Evolutionary conservation across 2,329 filamentous ascomycete species (phyloP).

Genomic region (Elsinoe perseae): DNA sequence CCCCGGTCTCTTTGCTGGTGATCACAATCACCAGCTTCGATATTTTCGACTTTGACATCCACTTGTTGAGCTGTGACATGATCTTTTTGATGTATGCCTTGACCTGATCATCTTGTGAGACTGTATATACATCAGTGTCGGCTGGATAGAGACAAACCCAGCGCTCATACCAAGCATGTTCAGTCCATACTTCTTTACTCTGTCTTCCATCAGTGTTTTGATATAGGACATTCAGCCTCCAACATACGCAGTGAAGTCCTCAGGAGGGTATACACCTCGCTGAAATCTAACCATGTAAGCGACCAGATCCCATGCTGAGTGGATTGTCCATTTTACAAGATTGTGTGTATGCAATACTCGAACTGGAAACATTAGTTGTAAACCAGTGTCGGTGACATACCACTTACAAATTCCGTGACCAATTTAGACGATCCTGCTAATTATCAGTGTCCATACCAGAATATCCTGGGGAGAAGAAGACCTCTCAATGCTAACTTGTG

Average conservation of each 20-base stretch:
- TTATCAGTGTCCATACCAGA: not conserved
- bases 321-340: constrained; percentile 57
- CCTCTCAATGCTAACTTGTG: constrained; percentile 91
- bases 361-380: constrained; percentile 49
- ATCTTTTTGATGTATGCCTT: constrained; percentile 99
- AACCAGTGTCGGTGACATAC: not conserved
- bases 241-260: constrained; percentile 85
- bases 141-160: constrained; percentile 20
- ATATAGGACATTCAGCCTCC: not conserved
- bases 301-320: not conserved
- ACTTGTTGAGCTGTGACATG: constrained; percentile 94
- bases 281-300: constrained; percentile 59
- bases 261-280: constrained; percentile 73
- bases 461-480: constrained; percentile 16
- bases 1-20: constrained; percentile 92
- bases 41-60: constrained; percentile 97
- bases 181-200: constrained; percentile 97
- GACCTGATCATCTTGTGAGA: constrained; percentile 94
- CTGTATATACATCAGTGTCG: constrained; percentile 35
- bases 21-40: constrained; percentile 95
- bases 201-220: constrained; percentile 23
- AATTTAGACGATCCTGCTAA: constrained; percentile 63
- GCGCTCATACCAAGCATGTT: constrained; percentile 72
- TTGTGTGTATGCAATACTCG: constrained; percentile 96
- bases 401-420: constrained; percentile 85